A percentile compares a stretch with the other conserved stretches of the same genome.
These are phyloP conservation scores for Rhinocladiella similis DNA, from an alignment of 2,329 filamentous ascomycete genomes.

Conservation along the genomic window DNA sequence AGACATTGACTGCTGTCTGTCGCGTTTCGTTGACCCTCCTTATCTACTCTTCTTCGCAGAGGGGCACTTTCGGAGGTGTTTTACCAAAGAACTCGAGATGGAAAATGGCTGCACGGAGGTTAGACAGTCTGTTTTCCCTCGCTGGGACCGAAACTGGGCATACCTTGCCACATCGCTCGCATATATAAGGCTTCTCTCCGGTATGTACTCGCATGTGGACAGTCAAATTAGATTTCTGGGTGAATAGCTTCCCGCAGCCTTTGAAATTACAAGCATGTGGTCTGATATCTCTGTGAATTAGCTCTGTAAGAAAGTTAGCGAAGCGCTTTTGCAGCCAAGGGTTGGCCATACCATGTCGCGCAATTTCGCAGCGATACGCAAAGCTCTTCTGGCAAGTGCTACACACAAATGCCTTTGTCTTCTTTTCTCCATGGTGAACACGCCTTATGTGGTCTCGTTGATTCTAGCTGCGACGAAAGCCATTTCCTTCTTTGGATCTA, in stretches of 20 bases:
- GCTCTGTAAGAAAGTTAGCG: constrained; percentile 59
- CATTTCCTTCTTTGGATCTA: too few species aligned
- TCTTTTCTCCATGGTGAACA: too few species aligned
- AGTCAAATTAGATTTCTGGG: constrained; percentile 91
- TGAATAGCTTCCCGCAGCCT: constrained; percentile 92
- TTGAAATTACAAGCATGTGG: constrained; percentile 91
- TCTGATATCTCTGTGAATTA: constrained; percentile 87
- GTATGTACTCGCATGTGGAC: constrained; percentile 95
- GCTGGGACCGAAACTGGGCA: constrained; percentile 29
- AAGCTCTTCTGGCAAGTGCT: constrained; percentile 89
- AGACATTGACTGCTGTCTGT: too few species aligned
- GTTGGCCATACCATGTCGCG: constrained; percentile 76
- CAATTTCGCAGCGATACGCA: constrained; percentile 87
- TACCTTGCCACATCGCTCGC: constrained; percentile 95
- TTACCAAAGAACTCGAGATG: constrained; percentile 88
- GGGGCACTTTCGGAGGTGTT: constrained; percentile 91
- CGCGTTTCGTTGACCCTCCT: too few species aligned
- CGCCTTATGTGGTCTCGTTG: too few species aligned
- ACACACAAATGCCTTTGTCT: constrained; percentile 78
- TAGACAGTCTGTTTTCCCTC: constrained; percentile 26
- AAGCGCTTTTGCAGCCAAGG: constrained; percentile 1
- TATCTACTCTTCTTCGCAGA: constrained; percentile 65
- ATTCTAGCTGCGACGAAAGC: too few species aligned
- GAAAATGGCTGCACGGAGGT: constrained; percentile 73
- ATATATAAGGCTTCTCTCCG: constrained; percentile 97